These are phyloP conservation scores for Microcera coccophila DNA, from an alignment of 2,329 filamentous ascomycete genomes.

Conservation along the genomic window DNA sequence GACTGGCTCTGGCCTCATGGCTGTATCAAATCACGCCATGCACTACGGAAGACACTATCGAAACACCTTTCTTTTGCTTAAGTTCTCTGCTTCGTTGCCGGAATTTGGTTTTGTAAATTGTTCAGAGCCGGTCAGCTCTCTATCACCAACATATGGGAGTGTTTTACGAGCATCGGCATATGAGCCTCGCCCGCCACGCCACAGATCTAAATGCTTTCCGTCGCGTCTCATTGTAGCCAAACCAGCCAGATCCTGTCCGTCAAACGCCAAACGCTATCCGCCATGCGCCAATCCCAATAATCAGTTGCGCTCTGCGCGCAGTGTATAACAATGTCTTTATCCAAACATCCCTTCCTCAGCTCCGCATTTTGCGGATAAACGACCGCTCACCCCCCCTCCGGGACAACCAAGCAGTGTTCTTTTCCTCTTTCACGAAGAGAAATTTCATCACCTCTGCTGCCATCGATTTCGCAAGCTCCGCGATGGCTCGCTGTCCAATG, in stretches of 20 bases:
- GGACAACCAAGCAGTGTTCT: constrained; percentile 17
- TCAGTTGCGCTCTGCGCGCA: not conserved
- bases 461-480: constrained; percentile 17
- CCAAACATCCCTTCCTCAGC: not conserved
- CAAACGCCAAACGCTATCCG: too few relatives aligned
- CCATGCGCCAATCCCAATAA: not conserved
- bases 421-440: constrained; percentile 19
- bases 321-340: constrained; percentile 2
- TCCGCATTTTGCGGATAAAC: not conserved
- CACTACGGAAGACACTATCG: too few relatives aligned
- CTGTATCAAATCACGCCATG: too few relatives aligned
- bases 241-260: too few relatives aligned
- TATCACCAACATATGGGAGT: not conserved
- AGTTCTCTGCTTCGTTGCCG: too few relatives aligned
- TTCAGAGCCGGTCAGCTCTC: not conserved
- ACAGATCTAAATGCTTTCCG: not conserved
- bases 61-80: too few relatives aligned
- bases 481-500: constrained; percentile 34
- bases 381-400: not conserved
- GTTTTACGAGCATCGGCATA: not conserved
- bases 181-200: constrained; percentile 3
- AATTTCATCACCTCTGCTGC: constrained; percentile 17
- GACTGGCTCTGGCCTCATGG: too few relatives aligned
- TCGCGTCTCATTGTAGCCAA: too few relatives aligned
- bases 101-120: too few relatives aligned